Conservation (phyloP, 495 filamentous ascomycete species). For the Talaromyces proteolyticus region DNA sequence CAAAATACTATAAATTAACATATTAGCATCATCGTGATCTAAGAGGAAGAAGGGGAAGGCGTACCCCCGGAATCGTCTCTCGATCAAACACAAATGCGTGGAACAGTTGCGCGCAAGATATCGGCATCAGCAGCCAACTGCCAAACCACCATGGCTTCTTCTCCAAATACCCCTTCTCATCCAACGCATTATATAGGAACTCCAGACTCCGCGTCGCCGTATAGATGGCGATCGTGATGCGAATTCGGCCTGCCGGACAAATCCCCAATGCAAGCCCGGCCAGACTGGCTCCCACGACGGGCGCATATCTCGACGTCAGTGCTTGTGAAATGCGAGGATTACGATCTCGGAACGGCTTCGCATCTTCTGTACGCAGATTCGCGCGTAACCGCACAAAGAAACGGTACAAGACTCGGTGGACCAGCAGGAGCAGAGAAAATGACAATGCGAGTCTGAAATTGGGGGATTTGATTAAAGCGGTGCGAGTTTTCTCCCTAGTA, state of each 20-base stretch:
- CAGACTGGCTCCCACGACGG: conserved; percentile 80
- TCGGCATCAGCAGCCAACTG: conserved; percentile 90
- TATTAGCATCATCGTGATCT: too few species aligned
- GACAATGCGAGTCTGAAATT: conserved; percentile 75
- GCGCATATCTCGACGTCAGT: conserved; percentile 76
- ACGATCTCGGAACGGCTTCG: conserved; percentile 68
- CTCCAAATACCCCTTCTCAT: conserved; percentile 74
- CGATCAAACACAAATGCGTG: conserved; percentile 91
- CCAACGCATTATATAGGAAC: conserved; percentile 76
- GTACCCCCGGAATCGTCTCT: conserved; percentile 70
- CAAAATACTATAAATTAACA: conserved; percentile 58
- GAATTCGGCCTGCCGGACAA: conserved; percentile 68
- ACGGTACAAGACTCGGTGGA: conserved; percentile 84
- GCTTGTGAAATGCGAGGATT: conserved; percentile 70
- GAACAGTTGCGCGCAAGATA: conserved; percentile 85
- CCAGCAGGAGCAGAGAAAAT: conserved; percentile 74
- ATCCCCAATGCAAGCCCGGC: conserved; percentile 79
- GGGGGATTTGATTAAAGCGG: conserved; percentile 57
- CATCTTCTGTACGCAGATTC: conserved; percentile 68
- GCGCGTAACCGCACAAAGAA: conserved; percentile 79
- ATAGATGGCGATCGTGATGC: conserved; percentile 76
- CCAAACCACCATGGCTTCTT: conserved; percentile 85
- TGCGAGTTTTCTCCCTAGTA: conserved; percentile 34
- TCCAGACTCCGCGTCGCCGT: conserved; percentile 73
- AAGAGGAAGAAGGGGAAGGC: not conserved